Percentiles rank a stretch among this genome's conserved stretches.
Conservation (phyloP, 805 yeast genomes). For the Tetrapisispora fleetii region DNA sequence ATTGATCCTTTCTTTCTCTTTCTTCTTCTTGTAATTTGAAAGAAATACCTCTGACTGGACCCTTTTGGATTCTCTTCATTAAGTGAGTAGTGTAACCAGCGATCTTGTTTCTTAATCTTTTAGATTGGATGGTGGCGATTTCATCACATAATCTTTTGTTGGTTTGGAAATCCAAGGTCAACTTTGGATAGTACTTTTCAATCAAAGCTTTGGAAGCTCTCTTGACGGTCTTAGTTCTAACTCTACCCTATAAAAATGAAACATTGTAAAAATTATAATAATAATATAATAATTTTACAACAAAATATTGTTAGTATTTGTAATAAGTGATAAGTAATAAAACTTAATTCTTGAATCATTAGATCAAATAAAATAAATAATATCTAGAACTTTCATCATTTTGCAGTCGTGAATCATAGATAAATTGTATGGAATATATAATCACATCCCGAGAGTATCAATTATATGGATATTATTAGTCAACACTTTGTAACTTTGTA, state of each 20-base stretch:
- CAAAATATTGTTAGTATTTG: slow-evolving; percentile 1
- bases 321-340: not conserved
- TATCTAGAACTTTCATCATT: not conserved
- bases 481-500: too few relatives aligned
- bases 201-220: slow-evolving; percentile 99
- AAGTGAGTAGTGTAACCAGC: slow-evolving; percentile 99
- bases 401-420: too few relatives aligned
- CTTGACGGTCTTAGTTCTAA: slow-evolving; percentile 99
- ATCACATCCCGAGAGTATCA: too few relatives aligned
- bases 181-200: slow-evolving; percentile 99
- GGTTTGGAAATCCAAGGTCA: slow-evolving; percentile 98
- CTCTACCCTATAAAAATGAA: slow-evolving; percentile 73
- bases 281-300: not conserved
- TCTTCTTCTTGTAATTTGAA: slow-evolving; percentile 99
- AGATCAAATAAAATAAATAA: not conserved
- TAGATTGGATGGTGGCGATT: slow-evolving; percentile 97
- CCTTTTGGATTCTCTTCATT: slow-evolving; percentile 99
- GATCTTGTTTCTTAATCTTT: slow-evolving; percentile 99
- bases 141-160: slow-evolving; percentile 99
- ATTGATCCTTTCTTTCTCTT: slow-evolving; percentile 99
- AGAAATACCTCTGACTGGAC: slow-evolving; percentile 99
- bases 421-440: too few relatives aligned
- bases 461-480: too few relatives aligned
- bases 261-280: not conserved
- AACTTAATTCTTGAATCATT: not conserved